phyloP scores from a whole-genome alignment of 345 rosid species.

The Acer saccharum region DNA sequence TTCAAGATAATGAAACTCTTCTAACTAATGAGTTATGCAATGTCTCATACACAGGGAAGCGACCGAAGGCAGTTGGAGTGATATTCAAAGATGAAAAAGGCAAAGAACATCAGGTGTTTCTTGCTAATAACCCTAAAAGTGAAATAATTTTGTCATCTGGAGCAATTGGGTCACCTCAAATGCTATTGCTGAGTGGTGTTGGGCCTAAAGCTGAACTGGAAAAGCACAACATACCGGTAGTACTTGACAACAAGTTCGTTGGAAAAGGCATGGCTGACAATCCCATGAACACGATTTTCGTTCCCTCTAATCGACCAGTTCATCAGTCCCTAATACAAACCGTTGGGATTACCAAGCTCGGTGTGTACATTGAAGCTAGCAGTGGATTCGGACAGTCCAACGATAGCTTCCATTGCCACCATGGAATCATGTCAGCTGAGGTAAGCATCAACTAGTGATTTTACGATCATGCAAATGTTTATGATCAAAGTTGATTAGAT shows the following conservation, averaged over 20 bases:
- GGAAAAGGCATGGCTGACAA: slow-evolving; percentile 96
- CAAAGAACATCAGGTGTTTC: slow-evolving; percentile 62
- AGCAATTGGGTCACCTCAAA: slow-evolving; percentile 90
- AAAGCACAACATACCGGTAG: slow-evolving; percentile 62
- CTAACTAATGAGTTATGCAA: not conserved
- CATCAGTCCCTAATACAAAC: slow-evolving; percentile 83
- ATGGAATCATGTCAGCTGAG: slow-evolving; percentile 84
- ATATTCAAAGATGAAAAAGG: slow-evolving; percentile 88
- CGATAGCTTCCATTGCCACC: slow-evolving; percentile 78
- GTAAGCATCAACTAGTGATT: slow-evolving; percentile 33
- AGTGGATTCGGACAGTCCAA: slow-evolving; percentile 81
- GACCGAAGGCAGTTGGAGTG: slow-evolving; percentile 78
- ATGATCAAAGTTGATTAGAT: too few relatives aligned
- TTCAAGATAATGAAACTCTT: too few relatives aligned
- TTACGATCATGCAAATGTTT: not conserved
- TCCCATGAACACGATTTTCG: slow-evolving; percentile 86
- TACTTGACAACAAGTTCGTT: slow-evolving; percentile 60
- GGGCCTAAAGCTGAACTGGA: slow-evolving; percentile 76
- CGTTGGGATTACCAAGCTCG: slow-evolving; percentile 87
- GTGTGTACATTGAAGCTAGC: slow-evolving; percentile 94
- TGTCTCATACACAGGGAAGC: slow-evolving; percentile 41
- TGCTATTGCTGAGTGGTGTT: slow-evolving; percentile 85
- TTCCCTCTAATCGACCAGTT: slow-evolving; percentile 63
- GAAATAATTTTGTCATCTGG: slow-evolving; percentile 85
- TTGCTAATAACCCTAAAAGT: slow-evolving; percentile 49